Evolutionary conservation across 208 protist genomes (phyloP), one percentile per base, ranked within the genome.

Genomic region (Vickermania spadyakhi): DNA sequence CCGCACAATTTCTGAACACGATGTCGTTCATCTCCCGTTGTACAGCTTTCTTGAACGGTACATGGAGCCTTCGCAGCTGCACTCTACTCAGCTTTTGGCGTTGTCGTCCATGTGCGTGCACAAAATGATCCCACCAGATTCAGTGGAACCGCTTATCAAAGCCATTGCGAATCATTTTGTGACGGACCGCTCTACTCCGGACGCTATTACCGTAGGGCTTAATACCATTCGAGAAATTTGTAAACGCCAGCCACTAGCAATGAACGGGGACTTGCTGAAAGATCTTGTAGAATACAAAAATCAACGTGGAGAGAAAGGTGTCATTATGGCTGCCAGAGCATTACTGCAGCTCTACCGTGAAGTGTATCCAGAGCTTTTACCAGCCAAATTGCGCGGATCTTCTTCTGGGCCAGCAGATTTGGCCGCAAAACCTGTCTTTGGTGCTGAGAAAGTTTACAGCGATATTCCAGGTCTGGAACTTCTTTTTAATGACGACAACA

Each of bases 181-280:
- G 0, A 91, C 79, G 2, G 97, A 99, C 62, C 77, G 89, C 18
- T 91, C 89, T 27, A 79, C 83, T 18, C 71, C 87, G 18, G 97
- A 98, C 60, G 78, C 89, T 21, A 98, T 98, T 28, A 94, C 95
- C 0, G 85, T 98, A 4, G 96, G 96, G 27, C 76, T 99, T 31
- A 99, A 99, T 71, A 97, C 96, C 1, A 96, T 99, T 52, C 81
- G 97, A 29, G 94, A 96, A 59, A 97, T 99, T 28, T 98, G 91
- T 69, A 86, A 86, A 56, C 86, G 97, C 18, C 92, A 94, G 69
- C 98, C 98, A 45, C 75, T 96, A 2, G 92, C 86, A 3, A 98
- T 99, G 89, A 96, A 81, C 31, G 75, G 77, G 7, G 81, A 90
- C 26, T 62, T 99, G 2, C 72, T 99, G 11, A 80, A 84, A 30